Conservation (phyloP, 2,329 filamentous ascomycete genomes). For the Aspergillus pseudoviridinutans region DNA sequence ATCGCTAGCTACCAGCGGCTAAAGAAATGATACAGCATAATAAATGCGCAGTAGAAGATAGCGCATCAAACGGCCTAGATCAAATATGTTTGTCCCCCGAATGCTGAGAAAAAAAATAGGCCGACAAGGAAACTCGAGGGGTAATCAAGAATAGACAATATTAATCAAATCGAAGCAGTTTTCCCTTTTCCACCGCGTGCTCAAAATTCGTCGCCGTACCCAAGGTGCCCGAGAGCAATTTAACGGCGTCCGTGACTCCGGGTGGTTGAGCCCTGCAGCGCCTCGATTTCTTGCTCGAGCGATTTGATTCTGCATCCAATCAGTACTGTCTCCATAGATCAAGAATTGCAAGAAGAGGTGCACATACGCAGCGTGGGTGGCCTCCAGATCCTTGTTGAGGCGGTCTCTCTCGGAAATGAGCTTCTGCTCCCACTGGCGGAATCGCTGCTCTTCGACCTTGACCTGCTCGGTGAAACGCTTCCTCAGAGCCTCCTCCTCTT, state of each 20-base stretch:
- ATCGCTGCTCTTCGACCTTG: slow-evolving; percentile 99
- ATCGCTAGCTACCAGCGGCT: slow-evolving; percentile 41
- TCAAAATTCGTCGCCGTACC: slow-evolving; percentile 18
- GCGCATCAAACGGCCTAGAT: slow-evolving; percentile 11
- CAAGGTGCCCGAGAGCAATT: slow-evolving; percentile 18
- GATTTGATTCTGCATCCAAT: slow-evolving; percentile 45
- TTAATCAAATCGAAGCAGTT: slow-evolving; percentile 27
- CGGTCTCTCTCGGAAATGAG: slow-evolving; percentile 97
- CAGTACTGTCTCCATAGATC: slow-evolving; percentile 17
- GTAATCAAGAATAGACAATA: slow-evolving; percentile 35
- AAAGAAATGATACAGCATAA: slow-evolving; percentile 33
- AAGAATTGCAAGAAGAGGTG: background rate
- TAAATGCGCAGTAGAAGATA: slow-evolving; percentile 24
- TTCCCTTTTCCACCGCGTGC: slow-evolving; percentile 24
- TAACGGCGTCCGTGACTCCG: slow-evolving; percentile 92
- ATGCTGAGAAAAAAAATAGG: slow-evolving; percentile 24
- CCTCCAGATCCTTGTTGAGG: slow-evolving; percentile 99
- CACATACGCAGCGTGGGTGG: slow-evolving; percentile 75
- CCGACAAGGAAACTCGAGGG: slow-evolving; percentile 26
- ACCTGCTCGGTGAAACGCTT: slow-evolving; percentile 99
- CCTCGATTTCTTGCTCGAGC: slow-evolving; percentile 81
- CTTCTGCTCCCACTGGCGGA: slow-evolving; percentile 99
- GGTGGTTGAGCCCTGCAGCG: slow-evolving; percentile 84
- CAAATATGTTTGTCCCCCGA: slow-evolving; percentile 28
- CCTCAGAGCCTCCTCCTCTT: slow-evolving; percentile 95